Evolutionary conservation across 495 filamentous ascomycete species (phyloP).

Genomic region (Penicillium psychrofluorescens): DNA sequence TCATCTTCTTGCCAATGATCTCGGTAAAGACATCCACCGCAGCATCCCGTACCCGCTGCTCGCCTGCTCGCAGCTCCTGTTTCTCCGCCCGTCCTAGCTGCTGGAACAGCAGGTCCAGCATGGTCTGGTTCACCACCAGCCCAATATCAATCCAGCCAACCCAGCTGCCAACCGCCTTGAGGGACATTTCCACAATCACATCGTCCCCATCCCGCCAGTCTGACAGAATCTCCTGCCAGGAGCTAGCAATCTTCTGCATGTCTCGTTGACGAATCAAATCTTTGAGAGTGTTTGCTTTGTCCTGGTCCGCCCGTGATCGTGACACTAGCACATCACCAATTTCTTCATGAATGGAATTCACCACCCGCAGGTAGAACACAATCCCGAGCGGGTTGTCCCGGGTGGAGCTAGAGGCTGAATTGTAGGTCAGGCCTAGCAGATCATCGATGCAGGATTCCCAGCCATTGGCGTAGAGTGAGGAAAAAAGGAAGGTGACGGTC

Average conservation of each 20-base stretch:
- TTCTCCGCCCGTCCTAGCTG: conserved; percentile 56
- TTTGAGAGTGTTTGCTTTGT: conserved; percentile 76
- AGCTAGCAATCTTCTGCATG: conserved; percentile 72
- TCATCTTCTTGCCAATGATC: conserved; percentile 98
- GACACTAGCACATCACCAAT: conserved; percentile 88
- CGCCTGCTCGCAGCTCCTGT: conserved; percentile 39
- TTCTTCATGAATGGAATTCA: conserved; percentile 89
- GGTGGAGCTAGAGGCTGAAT: conserved; percentile 35
- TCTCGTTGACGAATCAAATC: conserved; percentile 80
- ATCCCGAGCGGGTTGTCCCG: conserved; percentile 69
- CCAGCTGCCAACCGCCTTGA: conserved; percentile 88
- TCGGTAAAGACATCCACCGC: conserved; percentile 91
- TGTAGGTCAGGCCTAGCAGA: conserved; percentile 59
- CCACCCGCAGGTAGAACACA: conserved; percentile 78
- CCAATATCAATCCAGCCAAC: conserved; percentile 97
- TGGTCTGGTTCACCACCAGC: conserved; percentile 79
- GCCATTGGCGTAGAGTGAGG: conserved; percentile 68
- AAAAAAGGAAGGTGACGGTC: conserved; percentile 87
- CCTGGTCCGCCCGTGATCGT: conserved; percentile 64
- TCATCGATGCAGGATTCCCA: conserved; percentile 91
- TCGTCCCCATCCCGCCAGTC: conserved; percentile 72
- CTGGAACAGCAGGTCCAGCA: conserved; percentile 77
- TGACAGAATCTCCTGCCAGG: conserved; percentile 86
- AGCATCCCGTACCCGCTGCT: conserved; percentile 73
- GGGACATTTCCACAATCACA: conserved; percentile 70